Evolutionary conservation across 2,329 filamentous ascomycete species (phyloP), one percentile per base, ranked within the genome.

Genomic region (Fusarium odoratissimum): DNA sequence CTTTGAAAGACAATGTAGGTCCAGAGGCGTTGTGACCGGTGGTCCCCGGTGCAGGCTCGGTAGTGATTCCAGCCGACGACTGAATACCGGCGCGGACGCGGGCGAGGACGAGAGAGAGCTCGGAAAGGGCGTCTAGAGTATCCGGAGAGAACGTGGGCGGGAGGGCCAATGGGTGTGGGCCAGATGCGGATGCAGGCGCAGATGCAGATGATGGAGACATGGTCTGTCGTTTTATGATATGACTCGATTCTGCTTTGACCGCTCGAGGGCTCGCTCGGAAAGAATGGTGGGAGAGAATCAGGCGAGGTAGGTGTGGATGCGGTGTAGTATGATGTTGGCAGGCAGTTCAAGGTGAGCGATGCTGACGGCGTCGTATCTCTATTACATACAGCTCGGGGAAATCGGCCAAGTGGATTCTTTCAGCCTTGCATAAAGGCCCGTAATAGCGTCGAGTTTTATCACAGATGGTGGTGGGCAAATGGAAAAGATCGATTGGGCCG

Each of bases 71-170:
- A 42, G 83, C 76, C 16, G 81, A 81, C 49, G 83, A 80, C 78
- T 84, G 75, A 75, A 85, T 82, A 21, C 84, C 86, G 41, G 81
- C 79, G 75, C 93, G 90, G 23, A 98, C 88, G 56, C 93, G 93
- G 73, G 90, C 86, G 69, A 98, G 90, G 74, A 97, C 90, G 66
- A 91, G 87, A 78, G 94, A 91, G 60, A 98, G 90, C 78, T 95
- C 91, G 31, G 95, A 94, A 60, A 97, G 89, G 75, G 94, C 90
- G 84, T 97, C 95, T 84, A 98, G 94, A 55, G 91, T 90, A 81
- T 95, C 92, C 33, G 95, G 93, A 55, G 93, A 89, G 70, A 96
- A 92, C 62, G 92, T 90, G 6, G 88, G 83, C 37, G 91, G 87
- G 65, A 89, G 84, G 71, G 85, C 84, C 78, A 87, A 85, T 28